These are phyloP conservation scores for Chlorophyllum brunneum DNA, from an alignment of 768 basidiomycete species.

Conservation along the genomic window DNA sequence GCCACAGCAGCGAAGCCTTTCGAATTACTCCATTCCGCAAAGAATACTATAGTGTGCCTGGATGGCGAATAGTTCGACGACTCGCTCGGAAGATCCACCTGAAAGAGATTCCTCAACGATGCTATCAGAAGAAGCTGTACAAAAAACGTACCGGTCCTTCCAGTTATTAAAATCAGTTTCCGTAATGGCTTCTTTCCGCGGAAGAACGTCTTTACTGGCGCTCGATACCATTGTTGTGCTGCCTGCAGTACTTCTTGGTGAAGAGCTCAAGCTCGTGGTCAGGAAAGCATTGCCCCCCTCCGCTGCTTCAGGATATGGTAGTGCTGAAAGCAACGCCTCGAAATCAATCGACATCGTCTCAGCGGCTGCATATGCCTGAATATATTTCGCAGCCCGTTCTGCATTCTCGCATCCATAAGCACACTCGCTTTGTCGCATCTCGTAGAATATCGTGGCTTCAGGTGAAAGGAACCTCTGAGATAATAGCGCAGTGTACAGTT, in stretches of 20 bases:
- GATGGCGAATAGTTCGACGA: constrained; percentile 3
- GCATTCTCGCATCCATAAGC: constrained; percentile 10
- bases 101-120: neutral
- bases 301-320: constrained; percentile 7
- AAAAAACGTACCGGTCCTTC: constrained; percentile 10
- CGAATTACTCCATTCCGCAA: neutral
- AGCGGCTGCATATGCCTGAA: neutral
- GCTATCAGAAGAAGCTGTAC: neutral
- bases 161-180: constrained; percentile 9
- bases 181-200: constrained; percentile 5
- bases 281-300: constrained; percentile 1
- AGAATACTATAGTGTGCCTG: constrained; percentile 4
- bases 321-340: neutral
- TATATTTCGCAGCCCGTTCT: constrained; percentile 1
- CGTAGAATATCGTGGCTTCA: constrained; percentile 9
- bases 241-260: neutral
- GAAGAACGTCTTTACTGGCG: neutral
- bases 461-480: constrained; percentile 2
- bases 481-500: constrained; percentile 3
- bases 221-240: constrained; percentile 5
- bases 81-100: constrained; percentile 10
- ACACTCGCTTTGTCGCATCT: constrained; percentile 12
- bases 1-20: neutral
- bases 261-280: neutral
- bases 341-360: constrained; percentile 5